Evolutionary conservation across 2,329 filamentous ascomycete species (phyloP).

Genomic region (Colletotrichum limetticola): DNA sequence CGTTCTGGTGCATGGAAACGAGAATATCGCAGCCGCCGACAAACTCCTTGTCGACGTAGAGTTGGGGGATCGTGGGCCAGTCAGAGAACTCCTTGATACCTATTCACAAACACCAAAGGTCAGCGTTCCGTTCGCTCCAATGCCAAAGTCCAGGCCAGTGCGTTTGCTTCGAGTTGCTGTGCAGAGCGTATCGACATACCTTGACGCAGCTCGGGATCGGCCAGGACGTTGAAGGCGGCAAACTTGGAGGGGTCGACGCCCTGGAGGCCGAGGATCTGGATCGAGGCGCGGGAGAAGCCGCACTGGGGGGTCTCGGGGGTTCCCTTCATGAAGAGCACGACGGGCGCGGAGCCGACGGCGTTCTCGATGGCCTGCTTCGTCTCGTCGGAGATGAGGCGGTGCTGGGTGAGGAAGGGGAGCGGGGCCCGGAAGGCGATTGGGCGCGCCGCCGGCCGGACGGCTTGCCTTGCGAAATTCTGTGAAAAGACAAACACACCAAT

Average conservation of each 20-base stretch:
- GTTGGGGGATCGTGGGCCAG: constrained; percentile 98
- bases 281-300: constrained; percentile 93
- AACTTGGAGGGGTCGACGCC: constrained; percentile 97
- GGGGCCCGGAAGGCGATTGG: constrained; percentile 36
- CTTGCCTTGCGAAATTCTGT: constrained; percentile 51
- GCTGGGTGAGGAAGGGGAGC: constrained; percentile 45
- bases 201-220: constrained; percentile 86
- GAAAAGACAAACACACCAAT: not conserved
- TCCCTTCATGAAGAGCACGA: constrained; percentile 99
- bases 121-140: not conserved
- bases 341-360: constrained; percentile 86
- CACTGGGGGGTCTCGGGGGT: constrained; percentile 96
- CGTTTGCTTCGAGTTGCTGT: too few species aligned
- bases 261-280: constrained; percentile 94
- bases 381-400: constrained; percentile 82
- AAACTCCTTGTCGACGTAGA: constrained; percentile 96
- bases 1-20: constrained; percentile 96
- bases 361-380: constrained; percentile 89
- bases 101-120: constrained; percentile 44
- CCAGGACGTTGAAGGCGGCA: constrained; percentile 96
- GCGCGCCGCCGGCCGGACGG: constrained; percentile 47
- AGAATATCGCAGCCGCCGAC: constrained; percentile 98
- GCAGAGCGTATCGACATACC: constrained; percentile 61
- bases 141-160: too few species aligned
- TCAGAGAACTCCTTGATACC: constrained; percentile 99